Evolutionary conservation across 2,329 filamentous ascomycete genomes (phyloP).

Genomic region (Colletotrichum echinochloae): DNA sequence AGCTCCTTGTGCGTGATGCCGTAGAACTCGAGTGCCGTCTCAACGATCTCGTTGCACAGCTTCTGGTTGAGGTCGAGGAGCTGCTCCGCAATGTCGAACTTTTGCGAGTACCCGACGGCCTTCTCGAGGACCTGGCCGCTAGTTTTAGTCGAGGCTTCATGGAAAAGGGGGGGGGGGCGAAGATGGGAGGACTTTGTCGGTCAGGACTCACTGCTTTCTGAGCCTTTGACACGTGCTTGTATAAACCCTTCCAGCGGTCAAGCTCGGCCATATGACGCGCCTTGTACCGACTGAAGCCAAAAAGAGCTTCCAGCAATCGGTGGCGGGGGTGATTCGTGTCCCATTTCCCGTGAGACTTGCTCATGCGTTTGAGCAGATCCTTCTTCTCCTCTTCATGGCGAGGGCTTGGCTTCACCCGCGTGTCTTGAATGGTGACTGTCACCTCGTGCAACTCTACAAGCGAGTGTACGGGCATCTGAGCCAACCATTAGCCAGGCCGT

Average conservation of each 20-base stretch:
- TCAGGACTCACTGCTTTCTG: conserved; percentile 48
- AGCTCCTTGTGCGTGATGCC: conserved; percentile 58
- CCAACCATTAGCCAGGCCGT: background rate
- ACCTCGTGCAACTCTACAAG: conserved; percentile 46
- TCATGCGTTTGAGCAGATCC: conserved; percentile 48
- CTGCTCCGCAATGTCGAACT: conserved; percentile 57
- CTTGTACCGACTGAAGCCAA: conserved; percentile 52
- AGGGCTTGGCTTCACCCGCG: conserved; percentile 42
- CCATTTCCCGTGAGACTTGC: conserved; percentile 48
- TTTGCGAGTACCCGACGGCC: conserved; percentile 67
- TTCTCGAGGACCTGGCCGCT: conserved; percentile 62
- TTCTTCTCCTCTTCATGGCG: conserved; percentile 49
- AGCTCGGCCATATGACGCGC: conserved; percentile 52
- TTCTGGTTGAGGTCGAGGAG: conserved; percentile 58
- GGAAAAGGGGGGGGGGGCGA: background rate
- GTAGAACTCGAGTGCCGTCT: conserved; percentile 60
- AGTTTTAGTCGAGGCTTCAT: background rate
- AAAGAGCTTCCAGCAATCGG: conserved; percentile 55
- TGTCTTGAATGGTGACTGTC: conserved; percentile 44
- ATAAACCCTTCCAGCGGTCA: conserved; percentile 50
- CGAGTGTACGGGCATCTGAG: conserved; percentile 23
- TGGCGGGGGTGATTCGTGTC: conserved; percentile 53
- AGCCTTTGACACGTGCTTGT: conserved; percentile 50
- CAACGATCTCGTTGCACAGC: conserved; percentile 60
- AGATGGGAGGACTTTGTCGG: background rate